Base-by-base conservation (phyloP, 345 rosid species). In the Chamaenerion angustifolium region DNA sequence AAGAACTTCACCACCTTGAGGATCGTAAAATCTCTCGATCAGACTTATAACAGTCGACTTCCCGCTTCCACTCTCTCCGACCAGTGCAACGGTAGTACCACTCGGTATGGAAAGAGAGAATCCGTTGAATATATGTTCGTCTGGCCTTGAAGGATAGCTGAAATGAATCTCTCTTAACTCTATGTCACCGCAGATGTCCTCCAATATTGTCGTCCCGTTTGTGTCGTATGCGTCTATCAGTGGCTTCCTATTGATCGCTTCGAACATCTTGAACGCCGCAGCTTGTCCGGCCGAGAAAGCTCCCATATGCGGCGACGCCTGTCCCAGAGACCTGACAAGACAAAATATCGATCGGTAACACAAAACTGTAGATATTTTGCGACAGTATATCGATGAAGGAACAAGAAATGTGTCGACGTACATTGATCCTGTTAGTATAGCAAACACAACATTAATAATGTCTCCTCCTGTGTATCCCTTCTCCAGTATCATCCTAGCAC, bases 11-110 rank as follows among this genome's bases (percentile, higher is more conserved):
- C 76, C 76, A 0, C 67, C 57, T 19, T 53, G 62, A 4, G 74
- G 80, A 55, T 75, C 76, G 19, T 68, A 75, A 50, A 71, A 75
- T 48, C 80, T 57, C 54, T 71, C 74, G 2, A 75, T 57, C 55
- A 75, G 59, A 65, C 70, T 65, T 27, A 71, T 63, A 0, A 63
- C 67, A 0, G 80, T 75, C 13, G 76, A 75, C 54, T 75, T 71
- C 14, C 76, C 76, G 37, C 76, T 71, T 50, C 80, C 80, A 60
- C 76, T 75, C 37, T 71, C 63, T 11, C 80, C 80, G 42, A 75
- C 76, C 57, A 75, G 42, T 40, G 80, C 80, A 41, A 68, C 61
- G 18, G 68, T 71, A 1, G 61, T 57, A 16, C 74, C 76, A 23
- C 66, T 71, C 3, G 69, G 63, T 14, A 75, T 71, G 4, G 52